Percentiles rank a stretch among this genome's conserved stretches.
phyloP scores from a whole-genome alignment of 257 asterid genomes.

The Nicotiana sylvestris region DNA sequence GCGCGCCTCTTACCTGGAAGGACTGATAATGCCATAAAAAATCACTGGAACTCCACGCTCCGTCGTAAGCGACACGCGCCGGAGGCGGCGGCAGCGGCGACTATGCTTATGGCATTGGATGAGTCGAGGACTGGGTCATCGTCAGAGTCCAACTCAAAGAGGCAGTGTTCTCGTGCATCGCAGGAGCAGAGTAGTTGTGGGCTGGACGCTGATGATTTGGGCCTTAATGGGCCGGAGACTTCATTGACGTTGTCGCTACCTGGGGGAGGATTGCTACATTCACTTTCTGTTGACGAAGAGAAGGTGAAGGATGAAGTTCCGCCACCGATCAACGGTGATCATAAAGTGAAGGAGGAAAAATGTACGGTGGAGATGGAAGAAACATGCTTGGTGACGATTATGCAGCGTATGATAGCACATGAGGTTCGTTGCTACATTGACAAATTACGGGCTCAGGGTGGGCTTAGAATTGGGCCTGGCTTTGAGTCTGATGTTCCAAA shows the following conservation, averaged over 20 bases:
- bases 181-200: slow-evolving; percentile 38
- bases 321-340: neutral
- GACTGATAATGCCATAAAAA: slow-evolving; percentile 62
- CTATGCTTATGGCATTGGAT: slow-evolving; percentile 17
- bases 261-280: slow-evolving; percentile 20
- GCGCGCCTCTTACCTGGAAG: slow-evolving; percentile 54
- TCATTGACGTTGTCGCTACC: slow-evolving; percentile 49
- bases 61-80: slow-evolving; percentile 27
- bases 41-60: slow-evolving; percentile 63
- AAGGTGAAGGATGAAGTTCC: neutral
- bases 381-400: slow-evolving; percentile 33
- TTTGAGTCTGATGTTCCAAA: slow-evolving; percentile 14
- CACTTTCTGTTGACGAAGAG: slow-evolving; percentile 11
- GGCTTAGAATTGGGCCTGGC: slow-evolving; percentile 25
- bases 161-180: slow-evolving; percentile 36
- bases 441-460: slow-evolving; percentile 38
- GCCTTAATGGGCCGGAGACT: slow-evolving; percentile 32
- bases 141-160: slow-evolving; percentile 22
- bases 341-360: slow-evolving; percentile 8
- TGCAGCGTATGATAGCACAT: slow-evolving; percentile 62
- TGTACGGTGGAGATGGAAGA: slow-evolving; percentile 32
- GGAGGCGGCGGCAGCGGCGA: no score
- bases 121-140: slow-evolving; percentile 29
- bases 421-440: slow-evolving; percentile 61
- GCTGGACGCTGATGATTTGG: slow-evolving; percentile 19